These are phyloP conservation scores for Colletotrichum sp. DNA, from an alignment of 2,329 filamentous ascomycete genomes.

Conservation along the genomic window DNA sequence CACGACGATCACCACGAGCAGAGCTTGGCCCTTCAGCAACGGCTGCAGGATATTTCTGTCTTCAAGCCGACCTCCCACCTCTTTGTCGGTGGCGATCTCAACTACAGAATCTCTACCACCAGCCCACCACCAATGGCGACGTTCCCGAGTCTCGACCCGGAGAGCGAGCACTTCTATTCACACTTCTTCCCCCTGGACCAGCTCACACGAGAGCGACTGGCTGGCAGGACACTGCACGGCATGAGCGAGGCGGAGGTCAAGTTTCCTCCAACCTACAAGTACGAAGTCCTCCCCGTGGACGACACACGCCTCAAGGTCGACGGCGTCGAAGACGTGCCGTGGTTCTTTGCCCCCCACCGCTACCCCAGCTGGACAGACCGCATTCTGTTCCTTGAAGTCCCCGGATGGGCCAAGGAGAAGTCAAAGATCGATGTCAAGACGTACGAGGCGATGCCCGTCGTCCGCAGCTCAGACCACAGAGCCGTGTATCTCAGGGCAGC, in stretches of 20 bases:
- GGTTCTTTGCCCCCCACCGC: conserved; percentile 80
- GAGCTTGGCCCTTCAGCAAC: conserved; percentile 42
- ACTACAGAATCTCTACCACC: conserved; percentile 83
- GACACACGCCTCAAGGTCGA: conserved; percentile 25
- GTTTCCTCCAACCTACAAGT: conserved; percentile 97
- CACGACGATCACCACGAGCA: conserved; percentile 38
- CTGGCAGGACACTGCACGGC: conserved; percentile 77
- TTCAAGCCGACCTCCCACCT: conserved; percentile 79
- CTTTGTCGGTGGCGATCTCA: conserved; percentile 90
- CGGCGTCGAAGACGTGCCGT: conserved; percentile 48
- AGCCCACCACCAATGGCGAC: conserved; percentile 65
- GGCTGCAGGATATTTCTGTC: conserved; percentile 65
- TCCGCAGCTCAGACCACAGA: conserved; percentile 87
- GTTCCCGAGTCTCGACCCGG: conserved; percentile 65
- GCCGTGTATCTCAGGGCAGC: conserved; percentile 76
- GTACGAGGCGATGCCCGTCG: conserved; percentile 79
- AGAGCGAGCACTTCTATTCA: conserved; percentile 66
- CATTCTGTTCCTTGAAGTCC: conserved; percentile 76
- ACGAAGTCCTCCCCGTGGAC: conserved; percentile 53
- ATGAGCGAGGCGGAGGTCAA: conserved; percentile 74
- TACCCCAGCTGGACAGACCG: conserved; percentile 96
- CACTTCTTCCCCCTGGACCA: conserved; percentile 79
- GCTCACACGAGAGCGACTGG: conserved; percentile 72
- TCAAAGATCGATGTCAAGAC: conserved; percentile 56
- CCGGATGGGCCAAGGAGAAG: conserved; percentile 50